These are phyloP conservation scores for Pythium utonaiense DNA, from an alignment of 352 stramenopile species.

Conservation along the genomic window DNA sequence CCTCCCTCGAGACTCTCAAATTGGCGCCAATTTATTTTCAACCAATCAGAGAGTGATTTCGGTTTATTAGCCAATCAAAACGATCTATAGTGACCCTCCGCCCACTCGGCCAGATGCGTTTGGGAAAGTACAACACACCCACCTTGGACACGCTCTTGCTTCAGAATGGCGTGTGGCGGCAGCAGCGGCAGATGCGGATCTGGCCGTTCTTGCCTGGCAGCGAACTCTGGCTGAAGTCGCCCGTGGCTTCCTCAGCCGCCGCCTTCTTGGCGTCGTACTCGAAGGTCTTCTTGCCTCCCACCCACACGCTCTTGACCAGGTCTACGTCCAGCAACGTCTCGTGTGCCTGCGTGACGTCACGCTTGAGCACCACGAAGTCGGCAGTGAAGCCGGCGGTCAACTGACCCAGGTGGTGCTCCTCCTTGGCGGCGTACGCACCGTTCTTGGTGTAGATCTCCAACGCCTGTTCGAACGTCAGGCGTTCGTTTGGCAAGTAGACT, in stretches of 20 bases:
- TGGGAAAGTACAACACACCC: too few relatives aligned
- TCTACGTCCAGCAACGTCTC: conserved; percentile 36
- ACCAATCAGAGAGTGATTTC: conserved; percentile 18
- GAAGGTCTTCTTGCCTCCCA: conserved; percentile 56
- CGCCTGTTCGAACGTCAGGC: conserved; percentile 69
- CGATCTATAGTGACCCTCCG: too few relatives aligned
- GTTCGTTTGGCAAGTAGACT: conserved; percentile 61
- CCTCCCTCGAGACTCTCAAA: neutral
- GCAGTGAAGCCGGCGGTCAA: conserved; percentile 47
- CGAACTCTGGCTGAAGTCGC: conserved; percentile 55
- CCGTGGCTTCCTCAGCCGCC: neutral
- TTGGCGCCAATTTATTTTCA: conserved; percentile 22
- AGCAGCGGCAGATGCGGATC: conserved; percentile 61
- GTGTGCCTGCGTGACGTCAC: conserved; percentile 47
- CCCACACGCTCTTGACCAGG: conserved; percentile 62
- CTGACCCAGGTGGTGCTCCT: conserved; percentile 50
- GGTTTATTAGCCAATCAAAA: conserved; percentile 18
- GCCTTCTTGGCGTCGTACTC: conserved; percentile 29
- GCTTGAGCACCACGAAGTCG: conserved; percentile 73
- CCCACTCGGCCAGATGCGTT: too few relatives aligned
- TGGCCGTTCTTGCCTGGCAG: conserved; percentile 72
- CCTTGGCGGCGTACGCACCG: conserved; percentile 58
- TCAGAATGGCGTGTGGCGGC: conserved; percentile 29
- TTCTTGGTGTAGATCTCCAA: conserved; percentile 81
- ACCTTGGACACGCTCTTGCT: too few relatives aligned